These are phyloP conservation scores for Diatrype stigma DNA, from an alignment of 2,329 filamentous ascomycete genomes.

Conservation along the genomic window DNA sequence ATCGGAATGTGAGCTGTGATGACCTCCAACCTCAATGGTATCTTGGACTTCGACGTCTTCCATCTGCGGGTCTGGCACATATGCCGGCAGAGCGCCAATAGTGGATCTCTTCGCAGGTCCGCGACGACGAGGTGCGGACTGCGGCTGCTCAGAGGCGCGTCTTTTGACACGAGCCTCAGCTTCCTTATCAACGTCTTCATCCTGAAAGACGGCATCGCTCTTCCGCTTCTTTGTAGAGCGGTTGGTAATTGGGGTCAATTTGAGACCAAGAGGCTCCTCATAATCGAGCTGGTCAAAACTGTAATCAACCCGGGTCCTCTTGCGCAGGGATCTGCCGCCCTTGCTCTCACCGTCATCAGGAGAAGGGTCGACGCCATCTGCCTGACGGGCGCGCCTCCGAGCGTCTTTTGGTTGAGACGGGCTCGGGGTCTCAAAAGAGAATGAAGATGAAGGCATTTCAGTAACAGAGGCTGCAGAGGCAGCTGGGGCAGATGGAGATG, in stretches of 20 bases:
- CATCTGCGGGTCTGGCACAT: constrained; percentile 19
- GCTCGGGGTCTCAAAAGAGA: constrained; percentile 25
- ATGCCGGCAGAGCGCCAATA: constrained; percentile 22
- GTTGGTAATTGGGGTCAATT: constrained; percentile 18
- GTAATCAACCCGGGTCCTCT: constrained; percentile 54
- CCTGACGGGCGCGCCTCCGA: constrained; percentile 40
- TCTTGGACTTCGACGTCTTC: constrained; percentile 51
- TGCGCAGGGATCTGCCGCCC: constrained; percentile 55
- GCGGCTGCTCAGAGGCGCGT: constrained; percentile 28
- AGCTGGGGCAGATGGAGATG: too few species aligned
- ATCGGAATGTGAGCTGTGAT: constrained; percentile 29
- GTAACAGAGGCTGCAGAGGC: constrained; percentile 10
- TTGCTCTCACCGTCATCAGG: constrained; percentile 49
- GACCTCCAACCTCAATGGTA: constrained; percentile 53
- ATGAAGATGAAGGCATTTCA: constrained; percentile 18
- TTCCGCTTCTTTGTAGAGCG: constrained; percentile 27
- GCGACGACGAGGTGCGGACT: constrained; percentile 20
- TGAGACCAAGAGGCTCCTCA: constrained; percentile 23
- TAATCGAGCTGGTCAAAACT: constrained; percentile 51
- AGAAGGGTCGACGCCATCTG: constrained; percentile 29
- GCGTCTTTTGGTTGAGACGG: constrained; percentile 33
- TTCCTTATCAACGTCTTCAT: constrained; percentile 22
- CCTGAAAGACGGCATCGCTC: constrained; percentile 20
- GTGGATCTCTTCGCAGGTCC: constrained; percentile 21
- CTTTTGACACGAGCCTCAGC: constrained; percentile 20